Base-by-base conservation (phyloP, 2,329 filamentous ascomycete species). In the Aureobasidium sp. region DNA sequence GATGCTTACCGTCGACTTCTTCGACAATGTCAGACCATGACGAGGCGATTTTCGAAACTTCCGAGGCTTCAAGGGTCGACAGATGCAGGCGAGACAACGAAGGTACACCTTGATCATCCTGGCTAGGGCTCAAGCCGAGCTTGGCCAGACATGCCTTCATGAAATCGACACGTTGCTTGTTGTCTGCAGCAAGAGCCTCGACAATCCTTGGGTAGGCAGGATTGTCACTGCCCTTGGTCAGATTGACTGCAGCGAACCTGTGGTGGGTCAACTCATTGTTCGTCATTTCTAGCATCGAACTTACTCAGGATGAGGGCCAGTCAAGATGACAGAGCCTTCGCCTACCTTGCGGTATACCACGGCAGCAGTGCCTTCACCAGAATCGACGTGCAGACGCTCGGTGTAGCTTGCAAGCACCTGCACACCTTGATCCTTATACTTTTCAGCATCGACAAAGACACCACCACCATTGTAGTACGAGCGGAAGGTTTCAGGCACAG, bases 391-490 rank as follows among this genome's bases (percentile, higher is more conserved):
- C 13, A 96, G 73, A 14, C 87, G 78, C 39, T 91, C 87, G 0
- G 81, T 81, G 71, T 94, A 99, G 62, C 81, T 88, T 1, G 93
- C 94, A 29, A 99, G 77, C 7, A 96, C 81, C 73, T 97, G 85
- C 0, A 97, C 84, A 1, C 87, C 88, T 65, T 81, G 76, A 34
- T 82, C 80, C 61, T 79, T 76, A 61, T 84, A 79, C 48, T 81
- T 83, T 3, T 81, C 80, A 1, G 89, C 87, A 74, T 94, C 87
- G 1, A 96, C 90, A 76, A 97, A 99, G 1, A 96, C 85, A 3
- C 94, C 92, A 0, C 94, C 94, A 0, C 94, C 94, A 68, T 99
- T 99, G 73, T 93, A 97, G 71, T 99, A 99, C 14, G 85, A 87
- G 59, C 81, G 79, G 63, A 96, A 90, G 1, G 79, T 77, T 1